Evolutionary conservation across 495 filamentous ascomycete genomes (phyloP).

Genomic region (Oidiodendron maius): DNA sequence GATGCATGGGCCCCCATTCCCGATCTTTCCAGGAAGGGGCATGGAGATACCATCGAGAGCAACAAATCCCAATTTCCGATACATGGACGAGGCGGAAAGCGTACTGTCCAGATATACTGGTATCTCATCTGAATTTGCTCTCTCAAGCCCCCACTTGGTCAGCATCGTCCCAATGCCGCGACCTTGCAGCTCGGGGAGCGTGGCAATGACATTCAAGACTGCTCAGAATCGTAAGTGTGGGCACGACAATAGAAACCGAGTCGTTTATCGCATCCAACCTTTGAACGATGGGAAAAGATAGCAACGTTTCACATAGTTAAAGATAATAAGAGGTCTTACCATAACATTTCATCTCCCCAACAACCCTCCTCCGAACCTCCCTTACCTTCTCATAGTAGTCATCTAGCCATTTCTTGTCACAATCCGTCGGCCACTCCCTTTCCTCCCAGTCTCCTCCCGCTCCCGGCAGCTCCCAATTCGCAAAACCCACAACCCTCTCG

Average conservation of each 20-base stretch:
- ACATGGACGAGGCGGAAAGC: slow-evolving; percentile 32
- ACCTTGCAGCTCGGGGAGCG: slow-evolving; percentile 33
- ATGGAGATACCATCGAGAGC: slow-evolving; percentile 11
- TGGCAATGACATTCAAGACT: slow-evolving; percentile 38
- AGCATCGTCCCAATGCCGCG: slow-evolving; percentile 34
- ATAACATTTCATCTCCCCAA: slow-evolving; percentile 26
- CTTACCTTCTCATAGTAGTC: slow-evolving; percentile 29
- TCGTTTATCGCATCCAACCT: not conserved
- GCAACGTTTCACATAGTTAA: not conserved
- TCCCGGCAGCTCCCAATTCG: slow-evolving; percentile 33
- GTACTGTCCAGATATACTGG: slow-evolving; percentile 39
- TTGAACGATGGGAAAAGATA: too few species aligned
- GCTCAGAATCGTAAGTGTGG: slow-evolving; percentile 5
- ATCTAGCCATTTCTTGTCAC: slow-evolving; percentile 27
- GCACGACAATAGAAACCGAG: too few species aligned
- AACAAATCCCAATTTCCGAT: slow-evolving; percentile 34
- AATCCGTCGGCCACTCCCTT: too few species aligned
- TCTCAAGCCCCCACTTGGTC: slow-evolving; percentile 27
- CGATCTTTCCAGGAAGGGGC: slow-evolving; percentile 1
- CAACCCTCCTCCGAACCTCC: slow-evolving; percentile 23
- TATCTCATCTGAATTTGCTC: slow-evolving; percentile 29
- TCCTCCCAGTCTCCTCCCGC: slow-evolving; percentile 10
- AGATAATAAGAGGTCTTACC: slow-evolving; percentile 18
- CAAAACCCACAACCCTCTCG: slow-evolving; percentile 29
- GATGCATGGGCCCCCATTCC: not conserved